These are phyloP conservation scores for Diaporthe sp. DNA, from an alignment of 2,329 filamentous ascomycete genomes.

Conservation along the genomic window DNA sequence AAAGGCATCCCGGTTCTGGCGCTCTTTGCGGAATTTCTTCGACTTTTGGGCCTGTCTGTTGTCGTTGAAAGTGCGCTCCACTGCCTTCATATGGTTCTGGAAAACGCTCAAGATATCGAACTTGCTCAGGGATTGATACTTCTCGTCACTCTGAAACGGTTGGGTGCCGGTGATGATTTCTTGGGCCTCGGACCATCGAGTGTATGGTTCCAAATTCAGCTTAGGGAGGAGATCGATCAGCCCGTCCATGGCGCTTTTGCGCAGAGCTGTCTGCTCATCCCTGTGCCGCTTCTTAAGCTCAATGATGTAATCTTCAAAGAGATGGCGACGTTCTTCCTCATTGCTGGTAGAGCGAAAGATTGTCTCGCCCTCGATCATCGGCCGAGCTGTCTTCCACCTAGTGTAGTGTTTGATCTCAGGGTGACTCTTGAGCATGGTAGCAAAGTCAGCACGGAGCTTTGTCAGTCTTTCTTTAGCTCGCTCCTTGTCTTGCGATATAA, in stretches of 20 bases:
- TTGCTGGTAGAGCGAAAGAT: constrained; percentile 93
- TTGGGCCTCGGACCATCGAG: constrained; percentile 93
- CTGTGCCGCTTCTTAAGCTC: constrained; percentile 85
- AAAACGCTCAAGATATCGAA: constrained; percentile 94
- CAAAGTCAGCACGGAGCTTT: constrained; percentile 94
- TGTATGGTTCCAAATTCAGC: constrained; percentile 91
- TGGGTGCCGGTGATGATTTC: constrained; percentile 83
- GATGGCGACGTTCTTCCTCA: constrained; percentile 87
- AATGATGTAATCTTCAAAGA: constrained; percentile 94
- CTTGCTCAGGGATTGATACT: constrained; percentile 87
- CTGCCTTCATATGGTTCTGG: constrained; percentile 92
- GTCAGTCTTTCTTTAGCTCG: constrained; percentile 92
- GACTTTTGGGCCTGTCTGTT: constrained; percentile 89
- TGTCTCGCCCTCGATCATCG: constrained; percentile 94
- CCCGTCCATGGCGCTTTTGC: constrained; percentile 87
- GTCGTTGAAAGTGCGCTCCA: constrained; percentile 94
- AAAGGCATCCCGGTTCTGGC: constrained; percentile 88
- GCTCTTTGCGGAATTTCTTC: constrained; percentile 83
- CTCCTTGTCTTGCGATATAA: constrained; percentile 93
- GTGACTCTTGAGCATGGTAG: constrained; percentile 94
- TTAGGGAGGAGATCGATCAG: constrained; percentile 83
- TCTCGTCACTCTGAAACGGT: constrained; percentile 84
- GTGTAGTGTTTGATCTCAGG: constrained; percentile 98
- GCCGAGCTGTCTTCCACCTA: constrained; percentile 94
- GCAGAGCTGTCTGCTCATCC: constrained; percentile 79